phyloP scores from a whole-genome alignment of 2,329 filamentous ascomycete species.

The Penicillium fuscoglaucum region DNA sequence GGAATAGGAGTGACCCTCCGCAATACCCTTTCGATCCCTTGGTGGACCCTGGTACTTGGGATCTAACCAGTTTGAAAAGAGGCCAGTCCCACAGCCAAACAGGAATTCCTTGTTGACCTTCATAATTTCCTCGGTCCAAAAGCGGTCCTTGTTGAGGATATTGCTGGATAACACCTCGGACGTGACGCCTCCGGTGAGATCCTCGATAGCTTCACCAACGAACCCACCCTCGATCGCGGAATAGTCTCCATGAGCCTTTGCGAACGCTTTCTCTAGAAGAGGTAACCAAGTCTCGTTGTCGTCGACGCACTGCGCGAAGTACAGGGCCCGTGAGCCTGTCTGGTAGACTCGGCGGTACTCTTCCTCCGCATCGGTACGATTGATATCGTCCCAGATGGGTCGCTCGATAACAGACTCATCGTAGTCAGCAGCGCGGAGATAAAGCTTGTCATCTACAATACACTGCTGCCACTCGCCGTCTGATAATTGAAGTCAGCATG shows the following conservation, averaged over 20 bases:
- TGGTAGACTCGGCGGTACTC: conserved; percentile 71
- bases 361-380: conserved; percentile 69
- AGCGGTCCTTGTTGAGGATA: conserved; percentile 67
- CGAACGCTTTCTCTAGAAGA: conserved; percentile 78
- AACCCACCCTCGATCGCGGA: conserved; percentile 72
- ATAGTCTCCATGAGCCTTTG: conserved; percentile 81
- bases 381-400: conserved; percentile 71
- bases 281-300: conserved; percentile 82
- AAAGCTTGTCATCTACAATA: conserved; percentile 88
- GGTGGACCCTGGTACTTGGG: conserved; percentile 36
- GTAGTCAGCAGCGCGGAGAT: conserved; percentile 77
- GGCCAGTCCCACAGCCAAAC: conserved; percentile 49
- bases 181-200: conserved; percentile 56
- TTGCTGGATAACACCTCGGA: conserved; percentile 49
- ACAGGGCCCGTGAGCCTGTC: conserved; percentile 72
- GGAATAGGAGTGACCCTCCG: conserved; percentile 56
- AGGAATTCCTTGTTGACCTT: conserved; percentile 76
- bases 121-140: conserved; percentile 79
- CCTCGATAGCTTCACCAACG: conserved; percentile 63
- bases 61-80: conserved; percentile 48
- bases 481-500: conserved; percentile 26
- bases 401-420: conserved; percentile 76
- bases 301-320: conserved; percentile 73
- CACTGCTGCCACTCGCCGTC: conserved; percentile 91
- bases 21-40: conserved; percentile 46